Evolutionary conservation across 345 rosid species (phyloP), one percentile per base, ranked within the genome.

Genomic region (Salix brachista): DNA sequence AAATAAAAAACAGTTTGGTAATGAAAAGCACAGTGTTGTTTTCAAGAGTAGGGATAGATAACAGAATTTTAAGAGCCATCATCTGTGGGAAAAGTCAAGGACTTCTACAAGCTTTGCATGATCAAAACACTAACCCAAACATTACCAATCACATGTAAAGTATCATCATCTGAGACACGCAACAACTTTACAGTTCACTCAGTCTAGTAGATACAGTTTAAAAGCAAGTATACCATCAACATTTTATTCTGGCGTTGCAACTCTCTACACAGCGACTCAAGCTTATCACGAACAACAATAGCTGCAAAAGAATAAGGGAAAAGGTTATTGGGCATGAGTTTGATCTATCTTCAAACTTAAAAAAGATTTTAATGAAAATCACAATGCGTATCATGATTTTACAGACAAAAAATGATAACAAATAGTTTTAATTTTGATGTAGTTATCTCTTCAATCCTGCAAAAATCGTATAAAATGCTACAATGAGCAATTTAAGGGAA

Each of bases 201-300:
- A 74, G 77, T 50, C 58, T 6, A 52, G 34, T 7, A 78, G 34
- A 74, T 7, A 78, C 42, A 32, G 10, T 54, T 26, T 10, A 48
- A 25, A 30, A 65, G 52, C 69, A 77, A 74, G 32, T 56, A 74
- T 84, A 95, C 97, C 99, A 93, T 95, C 77, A 95, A 78, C 89
- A 91, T 79, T 87, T 91, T 95, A 85, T 95, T 95, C 77, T 95
- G 99, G 36, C 97, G 92, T 80, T 91, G 97, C 74, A 93, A 85
- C 85, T 95, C 99, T 84, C 97, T 86, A 79, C 97, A 95, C 52
- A 95, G 88, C 1, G 97, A 93, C 84, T 93, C 97, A 70, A 95
- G 96, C 85, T 89, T 95, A 79, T 91, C 97, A 54, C 97, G 95
- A 70, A 95, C 92, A 73, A 89, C 81, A 80, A 88, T 73, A 77